phyloP scores from a whole-genome alignment of 2,329 filamentous ascomycete genomes.

The Coniochaeta sp. region DNA sequence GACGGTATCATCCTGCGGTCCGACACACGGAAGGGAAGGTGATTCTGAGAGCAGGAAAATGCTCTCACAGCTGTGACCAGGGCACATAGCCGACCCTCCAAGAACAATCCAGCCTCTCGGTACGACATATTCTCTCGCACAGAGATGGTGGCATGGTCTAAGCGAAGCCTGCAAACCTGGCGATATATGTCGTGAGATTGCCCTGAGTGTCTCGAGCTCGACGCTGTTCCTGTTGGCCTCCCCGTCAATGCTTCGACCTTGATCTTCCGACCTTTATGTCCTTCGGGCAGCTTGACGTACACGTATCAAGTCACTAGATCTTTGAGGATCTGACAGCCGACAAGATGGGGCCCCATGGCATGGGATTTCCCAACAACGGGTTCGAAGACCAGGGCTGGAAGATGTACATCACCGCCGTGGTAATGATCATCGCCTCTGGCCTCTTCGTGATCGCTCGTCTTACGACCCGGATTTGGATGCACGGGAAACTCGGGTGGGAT shows the following conservation, averaged over 20 bases:
- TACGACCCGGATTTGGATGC: constrained; percentile 3
- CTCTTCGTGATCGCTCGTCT: constrained; percentile 6
- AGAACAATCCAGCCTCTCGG: too few relatives aligned
- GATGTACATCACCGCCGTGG: constrained; percentile 7
- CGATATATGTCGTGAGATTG: too few relatives aligned
- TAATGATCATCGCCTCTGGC: constrained; percentile 7
- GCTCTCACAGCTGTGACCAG: too few relatives aligned
- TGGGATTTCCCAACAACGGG: constrained; percentile 7
- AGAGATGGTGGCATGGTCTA: too few relatives aligned
- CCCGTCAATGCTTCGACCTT: background rate
- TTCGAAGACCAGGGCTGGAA: constrained; percentile 7
- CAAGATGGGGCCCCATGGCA: constrained; percentile 7
- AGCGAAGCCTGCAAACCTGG: too few relatives aligned
- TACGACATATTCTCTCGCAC: too few relatives aligned
- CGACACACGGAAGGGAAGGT: too few relatives aligned
- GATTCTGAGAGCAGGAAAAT: too few relatives aligned
- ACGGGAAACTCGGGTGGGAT: constrained; percentile 5
- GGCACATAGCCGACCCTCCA: too few relatives aligned
- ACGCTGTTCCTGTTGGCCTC: background rate
- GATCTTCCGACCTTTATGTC: background rate
- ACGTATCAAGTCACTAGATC: background rate
- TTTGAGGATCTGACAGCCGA: background rate
- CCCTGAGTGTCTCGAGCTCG: background rate
- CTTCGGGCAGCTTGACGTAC: background rate
- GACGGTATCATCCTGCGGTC: too few relatives aligned